A percentile compares a stretch with the other conserved stretches of the same genome.
phyloP scores from a whole-genome alignment of 805 yeast genomes.

The Kluyveromyces nonfermentans region DNA sequence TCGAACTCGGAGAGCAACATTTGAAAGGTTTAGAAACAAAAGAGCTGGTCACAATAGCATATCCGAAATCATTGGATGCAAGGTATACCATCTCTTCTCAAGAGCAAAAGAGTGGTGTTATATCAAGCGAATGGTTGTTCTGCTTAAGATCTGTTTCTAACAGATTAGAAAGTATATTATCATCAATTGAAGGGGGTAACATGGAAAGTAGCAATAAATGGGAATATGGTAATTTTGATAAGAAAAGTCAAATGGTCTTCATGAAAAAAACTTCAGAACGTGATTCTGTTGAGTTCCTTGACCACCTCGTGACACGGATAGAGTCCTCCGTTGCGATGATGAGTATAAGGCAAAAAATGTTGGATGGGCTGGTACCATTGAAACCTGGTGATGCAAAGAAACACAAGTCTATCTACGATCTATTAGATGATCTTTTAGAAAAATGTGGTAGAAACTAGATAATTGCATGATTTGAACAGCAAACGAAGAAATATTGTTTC shows the following conservation, averaged over 20 bases:
- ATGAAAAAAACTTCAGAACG: conserved; percentile 19
- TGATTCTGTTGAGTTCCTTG: conserved; percentile 49
- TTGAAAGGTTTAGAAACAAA: conserved; percentile 92
- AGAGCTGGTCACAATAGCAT: conserved; percentile 71
- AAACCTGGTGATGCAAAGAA: conserved; percentile 7
- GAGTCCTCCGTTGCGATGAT: conserved; percentile 48
- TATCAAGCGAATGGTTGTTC: conserved; percentile 35
- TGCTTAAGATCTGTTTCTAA: conserved; percentile 46
- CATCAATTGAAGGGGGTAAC: conserved; percentile 38
- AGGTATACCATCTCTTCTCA: conserved; percentile 42
- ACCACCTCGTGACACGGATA: conserved; percentile 57
- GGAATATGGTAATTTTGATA: conserved; percentile 16
- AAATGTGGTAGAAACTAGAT: conserved; percentile 1
- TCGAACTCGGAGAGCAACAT: conserved; percentile 75
- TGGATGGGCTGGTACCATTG: conserved; percentile 12
- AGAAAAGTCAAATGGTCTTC: conserved; percentile 13
- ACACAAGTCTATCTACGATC: conserved; percentile 16
- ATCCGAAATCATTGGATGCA: conserved; percentile 54
- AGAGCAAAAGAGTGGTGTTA: conserved; percentile 24
- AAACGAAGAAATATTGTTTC: no score
- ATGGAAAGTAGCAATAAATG: conserved; percentile 8
- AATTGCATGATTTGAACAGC: no score
- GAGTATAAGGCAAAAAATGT: conserved; percentile 32
- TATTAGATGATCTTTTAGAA: conserved; percentile 19
- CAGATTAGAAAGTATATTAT: conserved; percentile 49